Evolutionary conservation across 768 basidiomycete genomes (phyloP), one percentile per base, ranked within the genome.

Genomic region (Boletus pseudopeckii): DNA sequence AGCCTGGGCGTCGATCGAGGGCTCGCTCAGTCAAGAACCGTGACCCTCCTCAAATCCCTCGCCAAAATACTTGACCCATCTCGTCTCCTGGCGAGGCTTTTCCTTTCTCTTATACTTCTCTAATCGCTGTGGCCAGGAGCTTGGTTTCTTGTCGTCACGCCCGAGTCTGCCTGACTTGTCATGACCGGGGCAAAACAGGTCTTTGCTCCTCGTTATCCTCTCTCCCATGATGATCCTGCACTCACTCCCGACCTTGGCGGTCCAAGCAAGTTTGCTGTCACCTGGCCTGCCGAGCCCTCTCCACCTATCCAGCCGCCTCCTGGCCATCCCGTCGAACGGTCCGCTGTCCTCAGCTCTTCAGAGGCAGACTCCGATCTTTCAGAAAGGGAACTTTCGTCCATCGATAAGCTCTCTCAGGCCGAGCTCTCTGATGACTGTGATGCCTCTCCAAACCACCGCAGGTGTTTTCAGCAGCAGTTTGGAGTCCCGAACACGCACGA

Each of bases 251-350:
- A 84, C 52, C 67, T 74, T 37, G 71, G 80, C 43, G 51, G 69
- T 78, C 38, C 75, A 50, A 85, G 69, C 72, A 82, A 79, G 68
- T 86, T 86, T 67, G 81, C 77, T 37, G 71, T 86, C 51, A 79
- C 82, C 33, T 83, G 80, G 78, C 77, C 81, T 30, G 66, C 73
- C 33, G 81, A 82, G 32, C 64, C 73, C 41, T 69, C 75, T 14
- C 72, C 73, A 32, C 66, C 72, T 20, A 71, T 71, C 50, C 70
- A 72, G 52, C 61, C 73, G n/a, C 71, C 76, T 34, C 57, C 59
- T 24, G 59, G 45, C 5, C 55, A 64, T 43, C 62, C 72, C 24
- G 60, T 65, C 22, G 70, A 75, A 59, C 75, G 79, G 60, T 71
- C 77, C 40, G 61, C 67, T 33, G 65, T 71, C 37, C 70, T 78